Evolutionary conservation across 192 early-diverging fungal genomes (phyloP), one percentile per base, ranked within the genome.

Genomic region (Radiomyces spectabilis): DNA sequence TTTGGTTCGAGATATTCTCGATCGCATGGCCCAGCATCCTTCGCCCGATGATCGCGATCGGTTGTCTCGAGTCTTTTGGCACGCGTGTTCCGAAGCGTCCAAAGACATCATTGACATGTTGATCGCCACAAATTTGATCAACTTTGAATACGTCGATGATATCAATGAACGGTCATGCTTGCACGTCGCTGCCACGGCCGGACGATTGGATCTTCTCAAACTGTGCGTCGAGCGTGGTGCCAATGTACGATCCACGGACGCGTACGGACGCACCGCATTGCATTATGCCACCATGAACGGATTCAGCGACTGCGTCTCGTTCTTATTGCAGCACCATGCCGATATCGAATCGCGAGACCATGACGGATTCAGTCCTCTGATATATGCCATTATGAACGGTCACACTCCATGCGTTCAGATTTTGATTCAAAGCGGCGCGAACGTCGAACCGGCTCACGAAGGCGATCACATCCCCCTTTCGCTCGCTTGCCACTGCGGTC

Each of bases 281-380:
- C 97, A 99, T 65, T 99, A 99, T 60, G 90, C 89, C 0, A 82
- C 91, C 9, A 94, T 98, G 86, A 83, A 93, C 57, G 95, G 93
- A 15, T 81, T 86, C 53, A 61, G 66, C 9, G 83, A 85, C 5
- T 84, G 85, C 25, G 63, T 93, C 18, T 73, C 63, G 30, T 86
- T 73, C 24, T 61, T 88, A 21, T 59, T 86, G 0, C 65, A 64
- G 4, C 62, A 65, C 29, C 73, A 73, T 0, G 76, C 81, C 33
- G 69, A 78, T 21, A 68, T 79, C 41, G 61, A 63, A 13, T 68
- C 76, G 5, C 71, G 74, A 6, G 97, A 99, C 54, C 86, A 95
- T 52, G 97, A 99, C 65, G 92, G 92, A 25, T 88, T 83, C 58
- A 79, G 84, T 29, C 87, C 94, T 0, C 71, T 98, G 30, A 83